Evolutionary conservation across 352 stramenopile species (phyloP), one percentile per base, ranked within the genome.

Genomic region (Poterioochromonas sp.): DNA sequence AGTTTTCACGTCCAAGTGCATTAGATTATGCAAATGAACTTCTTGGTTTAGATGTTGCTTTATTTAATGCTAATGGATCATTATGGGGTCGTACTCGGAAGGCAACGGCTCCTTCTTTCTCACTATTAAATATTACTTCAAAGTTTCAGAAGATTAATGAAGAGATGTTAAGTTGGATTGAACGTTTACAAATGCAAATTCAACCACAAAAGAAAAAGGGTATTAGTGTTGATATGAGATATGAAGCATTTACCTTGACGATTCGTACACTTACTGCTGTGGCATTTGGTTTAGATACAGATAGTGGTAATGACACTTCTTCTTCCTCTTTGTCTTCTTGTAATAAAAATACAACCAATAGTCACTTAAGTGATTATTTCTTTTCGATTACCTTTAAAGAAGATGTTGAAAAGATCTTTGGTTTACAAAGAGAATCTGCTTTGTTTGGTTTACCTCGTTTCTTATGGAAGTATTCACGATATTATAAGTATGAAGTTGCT

Each of bases 131-230:
- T 26, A 26, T 58, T 15, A 58, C 15, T 15, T 58, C 26, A 26
- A 58, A 58, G 47, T 58, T 58, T 26, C 47, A 15, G 15, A 26
- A 15, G 15, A 58, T 58, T 26, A 26, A 26, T 58, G 47, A 58
- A 26, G 15, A 58, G 47, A 26, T 58, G 47, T 15, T 26, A 58
- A 26, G 47, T 26, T 26, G 15, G 47, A 26, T 58, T 58, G 47
- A 58, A 26, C 47, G 47, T 58, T 26, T 58, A 15, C n/a, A n/a
- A n/a, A n/a, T n/a, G n/a, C n/a, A n/a, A n/a, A n/a, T n/a, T n/a
- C n/a, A n/a, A n/a, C n/a, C n/a, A n/a, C n/a, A n/a, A n/a, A 58
- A 58, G 47, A 58, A 58, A 58, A 58, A 58, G 26, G 47, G 47
- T 58, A 26, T 26, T 26, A 15, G 47, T 26, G 47, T 58, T 15